phyloP scores from a whole-genome alignment of 164 flowering plant species.

The Aristolochia fimbriata region DNA sequence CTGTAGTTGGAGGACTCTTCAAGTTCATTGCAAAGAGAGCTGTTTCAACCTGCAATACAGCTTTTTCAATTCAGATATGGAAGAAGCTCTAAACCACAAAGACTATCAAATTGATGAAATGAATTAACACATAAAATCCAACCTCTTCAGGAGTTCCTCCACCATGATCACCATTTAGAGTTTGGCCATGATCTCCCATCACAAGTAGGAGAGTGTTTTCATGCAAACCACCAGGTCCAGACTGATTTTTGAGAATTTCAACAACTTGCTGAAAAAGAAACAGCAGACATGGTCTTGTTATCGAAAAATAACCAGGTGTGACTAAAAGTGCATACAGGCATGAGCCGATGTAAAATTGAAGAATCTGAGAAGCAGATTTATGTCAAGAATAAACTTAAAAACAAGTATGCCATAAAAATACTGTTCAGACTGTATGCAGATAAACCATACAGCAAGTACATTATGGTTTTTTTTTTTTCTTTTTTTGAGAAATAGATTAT shows the following conservation, averaged over 20 bases:
- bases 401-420: too few relatives aligned
- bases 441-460: too few relatives aligned
- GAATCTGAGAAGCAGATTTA: not conserved
- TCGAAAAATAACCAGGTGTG: too few relatives aligned
- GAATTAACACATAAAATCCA: not conserved
- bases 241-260: constrained; percentile 54
- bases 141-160: constrained; percentile 98
- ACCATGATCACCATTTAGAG: constrained; percentile 97
- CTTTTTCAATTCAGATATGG: constrained; percentile 8
- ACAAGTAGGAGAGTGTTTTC: constrained; percentile 84
- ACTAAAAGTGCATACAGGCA: too few relatives aligned
- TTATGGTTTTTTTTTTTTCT: too few relatives aligned
- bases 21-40: constrained; percentile 80
- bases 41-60: constrained; percentile 76
- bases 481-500: too few relatives aligned
- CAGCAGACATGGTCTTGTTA: too few relatives aligned
- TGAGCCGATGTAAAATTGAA: not conserved
- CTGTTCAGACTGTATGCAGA: too few relatives aligned
- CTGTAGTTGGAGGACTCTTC: constrained; percentile 35
- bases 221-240: constrained; percentile 79
- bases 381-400: too few relatives aligned
- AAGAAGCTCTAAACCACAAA: not conserved
- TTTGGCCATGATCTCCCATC: constrained; percentile 99
- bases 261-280: constrained; percentile 49
- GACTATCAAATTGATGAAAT: not conserved